Conservation (phyloP, 1,139 yeast species). For the Sugiyamaella neomexicana region DNA sequence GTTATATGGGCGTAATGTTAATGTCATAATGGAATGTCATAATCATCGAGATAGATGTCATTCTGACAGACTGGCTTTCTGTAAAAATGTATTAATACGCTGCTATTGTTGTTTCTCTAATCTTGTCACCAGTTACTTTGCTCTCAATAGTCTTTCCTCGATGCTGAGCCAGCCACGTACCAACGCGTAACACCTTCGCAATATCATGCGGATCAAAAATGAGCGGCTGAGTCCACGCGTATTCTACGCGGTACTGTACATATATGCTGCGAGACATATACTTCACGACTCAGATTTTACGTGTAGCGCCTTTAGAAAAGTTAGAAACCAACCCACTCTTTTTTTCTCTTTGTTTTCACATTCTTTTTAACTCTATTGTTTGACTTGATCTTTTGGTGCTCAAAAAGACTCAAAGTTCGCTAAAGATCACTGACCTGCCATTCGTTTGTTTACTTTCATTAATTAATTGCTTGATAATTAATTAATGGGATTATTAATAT, state of each 20-base stretch:
- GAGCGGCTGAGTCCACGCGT: constrained; percentile 14
- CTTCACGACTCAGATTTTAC: constrained; percentile 7
- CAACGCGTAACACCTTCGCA: constrained; percentile 4
- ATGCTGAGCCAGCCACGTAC: not conserved
- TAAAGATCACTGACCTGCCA: not conserved
- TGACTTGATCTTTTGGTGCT: not conserved
- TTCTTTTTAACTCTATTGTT: not conserved
- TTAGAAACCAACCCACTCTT: constrained; percentile 10
- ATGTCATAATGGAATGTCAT: too few relatives aligned
- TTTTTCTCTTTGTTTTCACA: not conserved
- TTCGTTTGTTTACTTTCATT: constrained; percentile 2
- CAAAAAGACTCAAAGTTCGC: not conserved
- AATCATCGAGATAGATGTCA: too few relatives aligned
- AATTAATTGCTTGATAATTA: too few relatives aligned
- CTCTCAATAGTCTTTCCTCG: too few relatives aligned
- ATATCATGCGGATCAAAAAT: constrained; percentile 6
- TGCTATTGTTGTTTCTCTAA: too few relatives aligned
- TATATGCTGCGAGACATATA: not conserved
- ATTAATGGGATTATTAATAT: not conserved
- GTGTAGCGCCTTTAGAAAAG: constrained; percentile 2
- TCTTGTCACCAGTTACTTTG: too few relatives aligned
- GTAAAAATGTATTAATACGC: too few relatives aligned
- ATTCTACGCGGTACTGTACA: constrained; percentile 1
- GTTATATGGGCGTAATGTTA: too few relatives aligned
- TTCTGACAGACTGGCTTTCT: too few relatives aligned